phyloP scores from a whole-genome alignment of 2,329 filamentous ascomycete genomes.

The Pezicula rhizophila region DNA sequence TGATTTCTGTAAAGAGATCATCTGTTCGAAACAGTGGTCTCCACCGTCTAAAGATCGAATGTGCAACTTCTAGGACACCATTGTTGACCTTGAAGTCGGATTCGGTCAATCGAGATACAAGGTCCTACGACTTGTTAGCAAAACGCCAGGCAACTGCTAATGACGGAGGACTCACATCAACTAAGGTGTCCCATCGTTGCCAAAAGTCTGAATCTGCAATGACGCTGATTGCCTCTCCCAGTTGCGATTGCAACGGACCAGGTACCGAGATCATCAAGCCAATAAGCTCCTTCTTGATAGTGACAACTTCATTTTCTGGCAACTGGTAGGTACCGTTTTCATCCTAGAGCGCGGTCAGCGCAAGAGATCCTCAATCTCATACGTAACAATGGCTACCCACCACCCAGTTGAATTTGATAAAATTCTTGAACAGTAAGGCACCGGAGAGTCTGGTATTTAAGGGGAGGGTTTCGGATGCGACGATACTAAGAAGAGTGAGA shows the following conservation, averaged over 20 bases:
- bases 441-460: slow-evolving; percentile 78
- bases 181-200: slow-evolving; percentile 92
- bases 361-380: background rate
- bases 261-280: slow-evolving; percentile 94
- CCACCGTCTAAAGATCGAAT: slow-evolving; percentile 97
- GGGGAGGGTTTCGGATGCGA: slow-evolving; percentile 67
- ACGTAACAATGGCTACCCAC: slow-evolving; percentile 37
- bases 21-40: slow-evolving; percentile 89
- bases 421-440: slow-evolving; percentile 97
- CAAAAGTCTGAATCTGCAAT: slow-evolving; percentile 99
- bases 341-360: slow-evolving; percentile 45
- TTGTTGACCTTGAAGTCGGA: slow-evolving; percentile 82
- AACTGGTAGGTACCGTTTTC: slow-evolving; percentile 94
- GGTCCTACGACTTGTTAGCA: slow-evolving; percentile 49
- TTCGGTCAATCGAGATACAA: slow-evolving; percentile 79
- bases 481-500: slow-evolving; percentile 81
- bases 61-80: slow-evolving; percentile 91
- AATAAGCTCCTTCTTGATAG: slow-evolving; percentile 93
- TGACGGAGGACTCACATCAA: slow-evolving; percentile 52
- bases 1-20: slow-evolving; percentile 89
- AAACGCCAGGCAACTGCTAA: slow-evolving; percentile 1
- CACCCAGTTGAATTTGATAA: slow-evolving; percentile 89
- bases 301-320: slow-evolving; percentile 70
- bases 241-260: slow-evolving; percentile 79
- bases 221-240: slow-evolving; percentile 93